Conservation (phyloP, 2,329 filamentous ascomycete genomes). For the Aureobasidium mangrovei region DNA sequence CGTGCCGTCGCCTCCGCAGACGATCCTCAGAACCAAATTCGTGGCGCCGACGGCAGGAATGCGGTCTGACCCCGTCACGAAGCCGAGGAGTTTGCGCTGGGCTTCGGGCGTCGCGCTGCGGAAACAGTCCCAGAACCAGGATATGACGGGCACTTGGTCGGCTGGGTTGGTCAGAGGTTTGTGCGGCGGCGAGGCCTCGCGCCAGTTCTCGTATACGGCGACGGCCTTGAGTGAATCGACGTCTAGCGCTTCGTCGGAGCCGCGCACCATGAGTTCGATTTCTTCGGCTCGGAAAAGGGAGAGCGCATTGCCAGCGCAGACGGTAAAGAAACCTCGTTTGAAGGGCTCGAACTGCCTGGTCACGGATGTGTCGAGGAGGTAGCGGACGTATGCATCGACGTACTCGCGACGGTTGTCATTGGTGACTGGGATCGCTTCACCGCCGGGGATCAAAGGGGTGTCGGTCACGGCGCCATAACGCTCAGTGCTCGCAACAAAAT, state of each 20-base stretch:
- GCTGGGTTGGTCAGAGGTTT: conserved; percentile 32
- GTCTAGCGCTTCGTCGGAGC: conserved; percentile 76
- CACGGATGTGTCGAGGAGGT: conserved; percentile 70
- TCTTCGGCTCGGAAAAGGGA: conserved; percentile 84
- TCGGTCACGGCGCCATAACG: conserved; percentile 61
- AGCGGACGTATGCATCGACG: conserved; percentile 73
- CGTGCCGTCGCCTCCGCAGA: conserved; percentile 58
- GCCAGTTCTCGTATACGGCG: conserved; percentile 76
- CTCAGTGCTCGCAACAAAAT: conserved; percentile 71
- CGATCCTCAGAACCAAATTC: conserved; percentile 66
- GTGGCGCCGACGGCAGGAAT: conserved; percentile 82
- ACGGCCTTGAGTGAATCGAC: conserved; percentile 66
- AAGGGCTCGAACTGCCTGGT: conserved; percentile 84
- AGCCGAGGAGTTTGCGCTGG: conserved; percentile 71
- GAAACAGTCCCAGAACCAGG: conserved; percentile 88
- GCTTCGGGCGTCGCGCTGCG: conserved; percentile 53
- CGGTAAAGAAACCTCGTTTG: conserved; percentile 86
- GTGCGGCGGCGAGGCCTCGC: conserved; percentile 31
- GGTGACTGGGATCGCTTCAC: conserved; percentile 69
- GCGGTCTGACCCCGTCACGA: conserved; percentile 83
- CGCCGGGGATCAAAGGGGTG: conserved; percentile 64
- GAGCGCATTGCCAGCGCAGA: conserved; percentile 80
- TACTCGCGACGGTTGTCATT: conserved; percentile 77
- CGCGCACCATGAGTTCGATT: conserved; percentile 78
- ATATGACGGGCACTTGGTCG: conserved; percentile 56